phyloP scores from a whole-genome alignment of 371 early-diverging fungal species.

The Lichtheimia ornata region DNA sequence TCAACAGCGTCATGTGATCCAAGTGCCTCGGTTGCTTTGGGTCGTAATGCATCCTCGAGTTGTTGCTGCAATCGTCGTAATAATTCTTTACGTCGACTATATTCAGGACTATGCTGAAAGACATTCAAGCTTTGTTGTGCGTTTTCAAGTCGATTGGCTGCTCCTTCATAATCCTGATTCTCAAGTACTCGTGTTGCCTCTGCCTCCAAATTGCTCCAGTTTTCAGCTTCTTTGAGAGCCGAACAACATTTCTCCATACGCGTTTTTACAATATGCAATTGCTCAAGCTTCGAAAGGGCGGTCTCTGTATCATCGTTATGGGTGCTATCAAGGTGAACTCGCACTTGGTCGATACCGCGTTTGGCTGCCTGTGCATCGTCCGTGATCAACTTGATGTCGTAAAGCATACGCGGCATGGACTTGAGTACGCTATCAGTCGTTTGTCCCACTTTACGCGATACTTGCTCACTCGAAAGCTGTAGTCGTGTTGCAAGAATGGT shows the following conservation, averaged over 20 bases:
- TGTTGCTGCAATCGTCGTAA: constrained; percentile 55
- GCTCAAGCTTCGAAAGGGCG: constrained; percentile 64
- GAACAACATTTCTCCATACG: constrained; percentile 65
- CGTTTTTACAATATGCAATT: constrained; percentile 67
- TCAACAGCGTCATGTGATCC: constrained; percentile 55
- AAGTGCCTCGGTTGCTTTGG: constrained; percentile 53
- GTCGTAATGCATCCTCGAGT: constrained; percentile 54
- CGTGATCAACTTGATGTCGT: constrained; percentile 65
- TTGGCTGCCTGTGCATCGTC: constrained; percentile 58
- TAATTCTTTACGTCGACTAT: constrained; percentile 56
- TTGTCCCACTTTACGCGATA: constrained; percentile 53
- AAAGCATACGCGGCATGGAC: constrained; percentile 63
- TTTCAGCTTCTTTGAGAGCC: constrained; percentile 71
- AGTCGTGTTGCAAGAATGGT: constrained; percentile 63
- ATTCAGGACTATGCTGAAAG: constrained; percentile 69
- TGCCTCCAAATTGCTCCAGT: constrained; percentile 72
- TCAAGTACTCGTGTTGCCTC: constrained; percentile 69
- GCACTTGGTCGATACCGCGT: constrained; percentile 48
- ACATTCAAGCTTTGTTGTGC: constrained; percentile 68
- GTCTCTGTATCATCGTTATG: constrained; percentile 44
- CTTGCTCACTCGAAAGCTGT: constrained; percentile 54
- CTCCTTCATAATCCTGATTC: constrained; percentile 60
- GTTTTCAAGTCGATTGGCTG: constrained; percentile 61
- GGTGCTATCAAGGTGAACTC: constrained; percentile 35
- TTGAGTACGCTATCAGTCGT: constrained; percentile 50